A percentile compares a stretch with the other conserved stretches of the same genome.
These are phyloP conservation scores for Suillus subluteus DNA, from an alignment of 768 basidiomycete genomes.

Conservation along the genomic window DNA sequence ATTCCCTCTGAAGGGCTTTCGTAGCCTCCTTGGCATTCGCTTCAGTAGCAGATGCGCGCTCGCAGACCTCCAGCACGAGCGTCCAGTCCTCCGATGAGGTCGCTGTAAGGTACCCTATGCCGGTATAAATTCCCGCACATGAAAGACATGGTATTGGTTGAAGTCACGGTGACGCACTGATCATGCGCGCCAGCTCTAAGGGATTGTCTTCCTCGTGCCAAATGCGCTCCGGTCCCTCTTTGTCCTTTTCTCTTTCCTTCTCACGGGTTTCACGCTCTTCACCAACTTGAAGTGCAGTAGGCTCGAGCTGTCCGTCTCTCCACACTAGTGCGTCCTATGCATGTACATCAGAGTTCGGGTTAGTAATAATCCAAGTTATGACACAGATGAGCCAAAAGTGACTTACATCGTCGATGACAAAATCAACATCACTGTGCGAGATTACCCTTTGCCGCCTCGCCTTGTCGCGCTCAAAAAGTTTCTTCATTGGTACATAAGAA, in stretches of 20 bases:
- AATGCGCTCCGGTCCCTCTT: conserved; percentile 31
- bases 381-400: background rate
- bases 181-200: conserved; percentile 69
- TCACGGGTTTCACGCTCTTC: conserved; percentile 16
- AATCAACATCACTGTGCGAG: conserved; percentile 28
- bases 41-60: conserved; percentile 75
- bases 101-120: conserved; percentile 71
- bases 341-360: background rate
- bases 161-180: conserved; percentile 56
- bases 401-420: conserved; percentile 36
- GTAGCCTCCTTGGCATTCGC: conserved; percentile 82
- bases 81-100: conserved; percentile 83
- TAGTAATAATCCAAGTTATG: background rate
- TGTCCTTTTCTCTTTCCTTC: conserved; percentile 39
- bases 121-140: conserved; percentile 9
- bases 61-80: conserved; percentile 84
- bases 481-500: conserved; percentile 63
- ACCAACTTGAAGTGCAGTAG: conserved; percentile 47
- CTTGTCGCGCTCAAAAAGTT: conserved; percentile 59
- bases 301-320: conserved; percentile 23
- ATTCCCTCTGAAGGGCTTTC: conserved; percentile 79
- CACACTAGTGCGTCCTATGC: conserved; percentile 18
- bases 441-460: conserved; percentile 39
- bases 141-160: background rate
- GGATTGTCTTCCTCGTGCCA: conserved; percentile 48